Percentiles rank a stretch among this genome's conserved stretches.
Conservation (phyloP, 2,329 filamentous ascomycete genomes). For the Aspergillus carbonarius region DNA sequence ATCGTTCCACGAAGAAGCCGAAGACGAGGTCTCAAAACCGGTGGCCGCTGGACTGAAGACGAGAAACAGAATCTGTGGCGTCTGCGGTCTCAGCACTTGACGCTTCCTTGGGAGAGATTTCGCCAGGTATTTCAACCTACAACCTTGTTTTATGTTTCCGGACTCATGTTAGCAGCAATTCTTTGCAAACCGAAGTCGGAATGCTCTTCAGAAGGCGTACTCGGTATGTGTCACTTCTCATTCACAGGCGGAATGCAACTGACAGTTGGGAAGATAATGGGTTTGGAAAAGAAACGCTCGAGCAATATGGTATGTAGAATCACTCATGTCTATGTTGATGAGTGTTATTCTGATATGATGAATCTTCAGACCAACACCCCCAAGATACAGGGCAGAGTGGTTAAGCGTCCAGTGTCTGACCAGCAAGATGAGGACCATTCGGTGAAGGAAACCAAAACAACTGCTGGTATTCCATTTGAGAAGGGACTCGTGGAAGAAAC, state of each 20-base stretch:
- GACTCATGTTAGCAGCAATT: neutral
- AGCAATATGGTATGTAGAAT: neutral
- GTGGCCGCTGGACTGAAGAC: neutral
- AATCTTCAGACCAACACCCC: no score
- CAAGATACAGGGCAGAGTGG: no score
- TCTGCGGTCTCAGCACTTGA: neutral
- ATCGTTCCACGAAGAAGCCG: neutral
- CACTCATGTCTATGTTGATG: neutral
- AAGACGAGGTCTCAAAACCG: neutral
- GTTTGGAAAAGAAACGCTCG: neutral
- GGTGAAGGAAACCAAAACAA: neutral
- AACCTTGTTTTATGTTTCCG: neutral
- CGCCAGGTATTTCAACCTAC: neutral
- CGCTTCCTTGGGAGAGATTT: neutral
- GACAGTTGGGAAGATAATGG: neutral
- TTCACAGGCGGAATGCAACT: neutral
- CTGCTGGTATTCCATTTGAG: neutral
- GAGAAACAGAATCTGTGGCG: neutral
- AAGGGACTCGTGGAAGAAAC: neutral
- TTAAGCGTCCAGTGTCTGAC: neutral
- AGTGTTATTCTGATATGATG: neutral
- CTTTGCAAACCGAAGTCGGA: neutral
- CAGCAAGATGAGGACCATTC: neutral
- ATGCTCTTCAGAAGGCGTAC: neutral
- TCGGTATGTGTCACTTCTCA: neutral